Evolutionary conservation across 2,329 filamentous ascomycete species (phyloP).

Genomic region (Xylariaceae sp.): DNA sequence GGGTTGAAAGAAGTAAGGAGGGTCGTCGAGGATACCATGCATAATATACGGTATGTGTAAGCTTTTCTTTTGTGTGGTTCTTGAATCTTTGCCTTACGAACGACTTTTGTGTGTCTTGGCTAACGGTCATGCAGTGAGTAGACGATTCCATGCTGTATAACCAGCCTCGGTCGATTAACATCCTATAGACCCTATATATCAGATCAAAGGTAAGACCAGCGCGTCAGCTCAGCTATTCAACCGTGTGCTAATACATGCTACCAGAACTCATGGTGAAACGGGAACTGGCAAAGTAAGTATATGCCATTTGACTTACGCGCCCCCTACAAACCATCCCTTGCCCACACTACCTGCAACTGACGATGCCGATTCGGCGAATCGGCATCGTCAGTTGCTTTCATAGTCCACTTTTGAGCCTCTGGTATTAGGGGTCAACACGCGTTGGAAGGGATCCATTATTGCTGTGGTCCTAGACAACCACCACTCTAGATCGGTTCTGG

Average conservation of each 20-base stretch:
- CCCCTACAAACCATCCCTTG: slow-evolving; percentile 26
- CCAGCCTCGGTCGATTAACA: not conserved
- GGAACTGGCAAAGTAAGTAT: slow-evolving; percentile 84
- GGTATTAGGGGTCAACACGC: no score
- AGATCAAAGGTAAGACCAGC: slow-evolving; percentile 37
- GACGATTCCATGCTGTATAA: not conserved
- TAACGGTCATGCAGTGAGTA: slow-evolving; percentile 13
- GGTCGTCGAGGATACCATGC: slow-evolving; percentile 93
- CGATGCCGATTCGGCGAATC: no score
- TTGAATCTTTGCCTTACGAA: not conserved
- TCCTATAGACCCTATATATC: slow-evolving; percentile 71
- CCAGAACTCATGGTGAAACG: slow-evolving; percentile 65
- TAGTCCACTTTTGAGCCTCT: no score
- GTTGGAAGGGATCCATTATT: no score
- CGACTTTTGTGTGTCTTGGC: not conserved
- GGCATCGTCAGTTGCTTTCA: no score
- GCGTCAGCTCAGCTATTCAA: not conserved
- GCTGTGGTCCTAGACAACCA: no score
- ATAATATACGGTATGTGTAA: slow-evolving; percentile 62
- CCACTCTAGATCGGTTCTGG: no score
- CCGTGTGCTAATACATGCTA: not conserved
- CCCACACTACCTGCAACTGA: slow-evolving; percentile 37
- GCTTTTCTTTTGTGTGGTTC: not conserved
- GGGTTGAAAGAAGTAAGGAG: slow-evolving; percentile 87
- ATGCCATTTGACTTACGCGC: slow-evolving; percentile 29